Conservation (phyloP, 2,329 filamentous ascomycete species). For the Dactylonectria macrodidyma region DNA sequence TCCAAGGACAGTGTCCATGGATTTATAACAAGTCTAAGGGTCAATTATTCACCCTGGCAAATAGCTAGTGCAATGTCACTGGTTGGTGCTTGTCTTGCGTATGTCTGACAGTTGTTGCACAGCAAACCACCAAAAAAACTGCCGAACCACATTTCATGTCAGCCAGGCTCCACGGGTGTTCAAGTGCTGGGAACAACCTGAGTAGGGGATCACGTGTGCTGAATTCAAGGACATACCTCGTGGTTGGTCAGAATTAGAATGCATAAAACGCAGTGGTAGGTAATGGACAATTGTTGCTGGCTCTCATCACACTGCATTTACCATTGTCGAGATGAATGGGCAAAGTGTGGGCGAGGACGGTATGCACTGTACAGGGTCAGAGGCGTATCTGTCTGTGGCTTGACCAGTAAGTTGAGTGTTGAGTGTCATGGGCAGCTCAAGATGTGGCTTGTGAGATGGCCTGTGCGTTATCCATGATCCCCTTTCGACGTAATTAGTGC, state of each 20-base stretch:
- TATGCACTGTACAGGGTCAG: not conserved
- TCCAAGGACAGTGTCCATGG: not conserved
- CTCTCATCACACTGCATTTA: not conserved
- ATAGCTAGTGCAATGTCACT: not conserved
- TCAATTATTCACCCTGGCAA: not conserved
- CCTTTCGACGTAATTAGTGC: not conserved
- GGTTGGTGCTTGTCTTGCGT: not conserved
- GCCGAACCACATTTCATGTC: not conserved
- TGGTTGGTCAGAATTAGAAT: not conserved
- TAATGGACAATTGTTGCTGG: not conserved
- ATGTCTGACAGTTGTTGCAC: not conserved
- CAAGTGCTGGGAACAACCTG: not conserved
- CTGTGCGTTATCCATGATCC: not conserved
- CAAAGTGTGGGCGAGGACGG: slow-evolving; percentile 3
- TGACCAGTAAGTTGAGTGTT: not conserved
- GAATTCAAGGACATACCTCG: not conserved
- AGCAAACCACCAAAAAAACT: not conserved
- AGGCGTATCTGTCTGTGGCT: not conserved
- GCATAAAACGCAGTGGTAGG: not conserved
- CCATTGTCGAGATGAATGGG: slow-evolving; percentile 1
- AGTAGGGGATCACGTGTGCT: not conserved
- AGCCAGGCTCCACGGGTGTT: not conserved
- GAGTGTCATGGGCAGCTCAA: not conserved
- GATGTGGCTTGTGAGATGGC: not conserved
- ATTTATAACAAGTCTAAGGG: not conserved